Conservation (phyloP, 148 eudicot genomes). For the Arbutus unedo region DNA sequence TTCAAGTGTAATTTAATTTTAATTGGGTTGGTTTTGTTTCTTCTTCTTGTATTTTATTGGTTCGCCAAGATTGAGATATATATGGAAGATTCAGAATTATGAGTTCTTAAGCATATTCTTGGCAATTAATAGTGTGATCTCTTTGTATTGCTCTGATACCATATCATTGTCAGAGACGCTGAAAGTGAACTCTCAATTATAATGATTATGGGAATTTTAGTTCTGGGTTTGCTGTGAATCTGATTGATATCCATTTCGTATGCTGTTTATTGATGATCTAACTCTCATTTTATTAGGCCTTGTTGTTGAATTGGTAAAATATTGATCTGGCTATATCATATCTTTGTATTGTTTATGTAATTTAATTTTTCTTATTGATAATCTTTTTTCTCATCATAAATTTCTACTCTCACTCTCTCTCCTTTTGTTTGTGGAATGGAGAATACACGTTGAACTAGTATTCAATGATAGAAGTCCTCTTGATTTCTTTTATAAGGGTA, state of each 20-base stretch:
- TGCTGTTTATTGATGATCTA: not conserved
- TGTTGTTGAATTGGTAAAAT: not conserved
- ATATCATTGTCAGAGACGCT: not conserved
- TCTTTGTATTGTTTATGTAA: not conserved
- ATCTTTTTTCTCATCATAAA: conserved; percentile 1
- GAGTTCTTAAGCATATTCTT: conserved; percentile 5
- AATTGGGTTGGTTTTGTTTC: not conserved
- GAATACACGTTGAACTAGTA: not conserved
- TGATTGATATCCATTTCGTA: not conserved
- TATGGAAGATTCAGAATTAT: not conserved
- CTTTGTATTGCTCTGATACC: not conserved
- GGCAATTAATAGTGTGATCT: conserved; percentile 5
- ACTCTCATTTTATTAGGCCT: not conserved
- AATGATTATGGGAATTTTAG: not conserved
- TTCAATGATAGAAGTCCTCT: not conserved
- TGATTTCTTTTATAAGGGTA: not conserved
- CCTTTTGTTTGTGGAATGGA: no score
- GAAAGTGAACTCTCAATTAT: conserved; percentile 6
- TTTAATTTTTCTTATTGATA: not conserved
- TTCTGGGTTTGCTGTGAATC: not conserved
- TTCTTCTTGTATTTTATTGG: not conserved
- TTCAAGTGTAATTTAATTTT: no score
- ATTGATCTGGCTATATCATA: not conserved
- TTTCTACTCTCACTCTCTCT: not conserved
- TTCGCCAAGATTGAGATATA: not conserved